Conservation (phyloP, 768 basidiomycete genomes). For the Suillus brevipes region DNA sequence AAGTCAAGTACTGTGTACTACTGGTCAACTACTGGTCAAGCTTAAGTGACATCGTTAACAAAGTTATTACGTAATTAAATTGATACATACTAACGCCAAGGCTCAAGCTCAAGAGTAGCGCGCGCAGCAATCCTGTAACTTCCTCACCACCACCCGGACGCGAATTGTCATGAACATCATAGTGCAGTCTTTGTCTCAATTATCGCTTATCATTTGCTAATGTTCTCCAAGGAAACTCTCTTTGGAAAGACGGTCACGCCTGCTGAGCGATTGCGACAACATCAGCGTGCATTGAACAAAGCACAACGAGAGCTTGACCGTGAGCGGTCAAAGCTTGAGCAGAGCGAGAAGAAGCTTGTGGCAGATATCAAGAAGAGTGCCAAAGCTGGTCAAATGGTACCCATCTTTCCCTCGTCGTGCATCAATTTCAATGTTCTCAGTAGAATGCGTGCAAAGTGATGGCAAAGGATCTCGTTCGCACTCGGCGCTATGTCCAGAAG, state of each 20-base stretch:
- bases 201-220: slow-evolving; percentile 13
- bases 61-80: neutral
- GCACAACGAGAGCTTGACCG: slow-evolving; percentile 98
- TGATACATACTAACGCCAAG: neutral
- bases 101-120: neutral
- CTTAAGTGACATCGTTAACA: too few relatives aligned
- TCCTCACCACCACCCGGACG: slow-evolving; percentile 7
- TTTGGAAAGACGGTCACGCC: slow-evolving; percentile 95
- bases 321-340: slow-evolving; percentile 91
- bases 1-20: too few relatives aligned
- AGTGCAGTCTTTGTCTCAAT: slow-evolving; percentile 33
- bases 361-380: slow-evolving; percentile 96
- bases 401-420: slow-evolving; percentile 20
- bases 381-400: slow-evolving; percentile 91
- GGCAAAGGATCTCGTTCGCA: slow-evolving; percentile 98
- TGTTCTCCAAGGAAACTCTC: slow-evolving; percentile 75
- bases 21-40: too few relatives aligned
- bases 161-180: slow-evolving; percentile 72
- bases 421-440: slow-evolving; percentile 21
- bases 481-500: slow-evolving; percentile 92
- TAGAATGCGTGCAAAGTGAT: slow-evolving; percentile 99
- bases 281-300: slow-evolving; percentile 93
- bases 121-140: neutral
- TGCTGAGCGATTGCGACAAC: slow-evolving; percentile 93
- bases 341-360: slow-evolving; percentile 95